Evolutionary conservation across 2,329 filamentous ascomycete species (phyloP).

Genomic region (Pyrenophora tritici-repentis): DNA sequence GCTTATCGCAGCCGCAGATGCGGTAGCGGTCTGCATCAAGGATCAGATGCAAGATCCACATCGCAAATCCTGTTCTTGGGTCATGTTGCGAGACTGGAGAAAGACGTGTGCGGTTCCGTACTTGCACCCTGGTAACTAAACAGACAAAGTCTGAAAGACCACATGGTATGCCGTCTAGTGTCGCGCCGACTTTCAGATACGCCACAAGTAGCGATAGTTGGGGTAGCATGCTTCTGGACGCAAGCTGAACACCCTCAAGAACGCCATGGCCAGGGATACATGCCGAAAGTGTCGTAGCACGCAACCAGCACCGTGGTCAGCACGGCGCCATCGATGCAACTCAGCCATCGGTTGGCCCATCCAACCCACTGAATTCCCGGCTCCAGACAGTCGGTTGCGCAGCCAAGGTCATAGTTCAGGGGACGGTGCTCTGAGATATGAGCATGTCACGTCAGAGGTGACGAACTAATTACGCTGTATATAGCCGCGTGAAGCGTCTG

Average conservation of each 20-base stretch:
- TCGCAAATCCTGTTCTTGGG: not conserved
- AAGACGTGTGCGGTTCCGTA: not conserved
- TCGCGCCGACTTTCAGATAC: constrained; percentile 6
- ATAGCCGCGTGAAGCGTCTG: constrained; percentile 20
- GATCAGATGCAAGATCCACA: constrained; percentile 4
- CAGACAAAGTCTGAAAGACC: not conserved
- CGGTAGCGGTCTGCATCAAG: constrained; percentile 4
- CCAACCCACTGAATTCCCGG: constrained; percentile 31
- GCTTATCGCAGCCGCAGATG: not conserved
- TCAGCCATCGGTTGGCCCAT: constrained; percentile 36
- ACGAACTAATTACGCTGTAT: constrained; percentile 18
- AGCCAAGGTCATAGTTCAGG: constrained; percentile 16
- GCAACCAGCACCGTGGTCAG: constrained; percentile 37
- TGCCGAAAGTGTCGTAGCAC: constrained; percentile 29
- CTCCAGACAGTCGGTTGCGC: constrained; percentile 38
- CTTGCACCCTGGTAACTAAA: not conserved
- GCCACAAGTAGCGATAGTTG: not conserved
- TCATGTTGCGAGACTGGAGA: not conserved
- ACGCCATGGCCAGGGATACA: constrained; percentile 15
- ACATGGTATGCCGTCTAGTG: not conserved
- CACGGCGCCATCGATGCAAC: constrained; percentile 29
- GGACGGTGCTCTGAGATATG: constrained; percentile 3
- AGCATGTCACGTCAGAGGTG: constrained; percentile 25
- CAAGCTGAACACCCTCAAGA: constrained; percentile 7
- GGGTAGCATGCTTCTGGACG: not conserved